A percentile compares a stretch with the other conserved stretches of the same genome.
phyloP scores from a whole-genome alignment of 2,329 filamentous ascomycete species.

The Parasarocladium wereldwijsianum region DNA sequence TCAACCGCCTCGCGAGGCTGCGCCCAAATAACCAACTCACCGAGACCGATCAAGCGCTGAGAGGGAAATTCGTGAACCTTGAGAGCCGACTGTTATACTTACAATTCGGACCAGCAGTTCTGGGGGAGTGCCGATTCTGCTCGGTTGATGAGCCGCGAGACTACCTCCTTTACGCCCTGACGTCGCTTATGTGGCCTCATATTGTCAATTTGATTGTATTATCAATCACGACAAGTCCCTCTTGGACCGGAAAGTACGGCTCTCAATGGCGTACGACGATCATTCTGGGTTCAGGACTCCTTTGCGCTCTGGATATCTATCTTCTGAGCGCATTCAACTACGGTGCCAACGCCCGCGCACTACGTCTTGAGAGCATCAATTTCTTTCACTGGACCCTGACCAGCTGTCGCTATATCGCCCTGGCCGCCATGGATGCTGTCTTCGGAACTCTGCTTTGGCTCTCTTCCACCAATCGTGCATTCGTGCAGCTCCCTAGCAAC shows the following conservation, averaged over 20 bases:
- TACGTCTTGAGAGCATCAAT: constrained; percentile 48
- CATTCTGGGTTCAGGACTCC: constrained; percentile 42
- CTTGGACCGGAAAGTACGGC: constrained; percentile 48
- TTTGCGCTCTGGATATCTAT: constrained; percentile 53
- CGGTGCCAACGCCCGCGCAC: constrained; percentile 46
- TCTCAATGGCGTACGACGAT: constrained; percentile 55
- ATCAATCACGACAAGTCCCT: constrained; percentile 56
- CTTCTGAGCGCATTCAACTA: constrained; percentile 50
- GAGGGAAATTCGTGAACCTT: constrained; percentile 51
- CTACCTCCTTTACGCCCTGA: constrained; percentile 71
- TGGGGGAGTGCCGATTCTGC: constrained; percentile 76
- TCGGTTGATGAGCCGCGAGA: constrained; percentile 48
- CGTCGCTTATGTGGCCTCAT: constrained; percentile 62
- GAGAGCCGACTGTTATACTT: constrained; percentile 71
- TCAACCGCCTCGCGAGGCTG: constrained; percentile 52
- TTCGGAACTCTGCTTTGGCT: constrained; percentile 58
- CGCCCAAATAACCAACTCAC: constrained; percentile 36
- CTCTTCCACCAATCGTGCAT: constrained; percentile 65
- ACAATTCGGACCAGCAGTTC: constrained; percentile 60
- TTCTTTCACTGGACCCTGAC: constrained; percentile 58
- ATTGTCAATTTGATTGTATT: constrained; percentile 60
- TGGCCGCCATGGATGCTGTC: constrained; percentile 49
- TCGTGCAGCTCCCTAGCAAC: constrained; percentile 44
- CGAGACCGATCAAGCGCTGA: constrained; percentile 46
- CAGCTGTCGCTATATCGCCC: constrained; percentile 43